These are phyloP conservation scores for Suillus tomentosus DNA, from an alignment of 768 basidiomycete genomes.

Conservation along the genomic window DNA sequence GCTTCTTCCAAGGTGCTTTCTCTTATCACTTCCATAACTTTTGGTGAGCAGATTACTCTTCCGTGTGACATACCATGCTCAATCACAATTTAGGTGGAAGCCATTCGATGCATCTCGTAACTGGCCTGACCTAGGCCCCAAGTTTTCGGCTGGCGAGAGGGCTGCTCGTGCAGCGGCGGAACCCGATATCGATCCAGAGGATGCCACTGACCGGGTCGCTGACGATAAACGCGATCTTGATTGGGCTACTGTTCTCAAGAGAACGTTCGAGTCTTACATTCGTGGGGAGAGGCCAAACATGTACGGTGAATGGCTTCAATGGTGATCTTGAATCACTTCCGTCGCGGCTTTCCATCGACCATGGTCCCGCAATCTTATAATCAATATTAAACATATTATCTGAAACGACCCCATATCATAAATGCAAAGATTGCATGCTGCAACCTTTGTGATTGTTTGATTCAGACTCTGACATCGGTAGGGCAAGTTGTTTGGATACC, in stretches of 20 bases:
- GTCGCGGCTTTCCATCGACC: conserved; percentile 14
- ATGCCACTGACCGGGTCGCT: conserved; percentile 44
- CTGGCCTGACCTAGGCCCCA: conserved; percentile 89
- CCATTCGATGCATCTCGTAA: conserved; percentile 93
- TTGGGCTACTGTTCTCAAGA: conserved; percentile 94
- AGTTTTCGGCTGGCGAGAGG: conserved; percentile 76
- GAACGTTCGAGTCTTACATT: conserved; percentile 92
- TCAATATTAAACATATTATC: conserved; percentile 29
- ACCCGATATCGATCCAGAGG: conserved; percentile 34
- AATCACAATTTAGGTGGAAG: conserved; percentile 71
- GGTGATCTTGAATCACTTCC: conserved; percentile 34
- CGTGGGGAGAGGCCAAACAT: conserved; percentile 92
- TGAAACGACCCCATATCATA: conserved; percentile 30
- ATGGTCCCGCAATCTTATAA: conserved; percentile 30
- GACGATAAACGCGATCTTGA: conserved; percentile 81
- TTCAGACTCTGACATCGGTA: conserved; percentile 29
- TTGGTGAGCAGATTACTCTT: conserved; percentile 53
- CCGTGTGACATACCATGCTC: not conserved
- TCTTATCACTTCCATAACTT: conserved; percentile 97
- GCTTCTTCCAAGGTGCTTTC: conserved; percentile 94
- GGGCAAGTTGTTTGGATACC: conserved; percentile 27
- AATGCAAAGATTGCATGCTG: conserved; percentile 25
- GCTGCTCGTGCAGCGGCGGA: conserved; percentile 52
- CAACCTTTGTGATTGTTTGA: conserved; percentile 33
- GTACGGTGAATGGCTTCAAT: conserved; percentile 84